Percentiles rank a stretch among this genome's conserved stretches.
Evolutionary conservation across 2,329 filamentous ascomycete species (phyloP).

Genomic region (Cryphonectria japonica): DNA sequence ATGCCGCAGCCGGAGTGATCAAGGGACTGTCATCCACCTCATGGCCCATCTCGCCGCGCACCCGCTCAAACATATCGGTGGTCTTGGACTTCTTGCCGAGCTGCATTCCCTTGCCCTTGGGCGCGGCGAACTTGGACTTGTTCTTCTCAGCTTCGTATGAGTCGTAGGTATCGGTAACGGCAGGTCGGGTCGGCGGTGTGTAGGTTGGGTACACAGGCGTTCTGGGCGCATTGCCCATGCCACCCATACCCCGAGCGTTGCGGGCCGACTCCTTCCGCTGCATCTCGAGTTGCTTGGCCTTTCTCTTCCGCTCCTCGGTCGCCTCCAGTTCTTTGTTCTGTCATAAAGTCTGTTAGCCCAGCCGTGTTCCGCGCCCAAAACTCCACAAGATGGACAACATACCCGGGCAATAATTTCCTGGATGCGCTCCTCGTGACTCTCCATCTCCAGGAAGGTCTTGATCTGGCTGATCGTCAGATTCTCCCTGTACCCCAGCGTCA

Average conservation of each 20-base stretch:
- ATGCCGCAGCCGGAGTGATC: conserved; percentile 57
- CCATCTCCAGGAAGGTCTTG: conserved; percentile 99
- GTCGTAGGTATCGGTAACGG: conserved; percentile 82
- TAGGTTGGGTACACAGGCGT: conserved; percentile 88
- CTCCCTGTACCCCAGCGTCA: conserved; percentile 93
- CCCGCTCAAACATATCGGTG: conserved; percentile 95
- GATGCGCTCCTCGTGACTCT: conserved; percentile 97
- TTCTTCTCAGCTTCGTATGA: conserved; percentile 98
- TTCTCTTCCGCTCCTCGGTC: conserved; percentile 96
- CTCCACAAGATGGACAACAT: conserved; percentile 38
- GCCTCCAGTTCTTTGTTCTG: conserved; percentile 99
- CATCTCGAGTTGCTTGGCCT: conserved; percentile 98
- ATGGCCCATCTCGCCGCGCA: conserved; percentile 86
- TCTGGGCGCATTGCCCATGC: conserved; percentile 60
- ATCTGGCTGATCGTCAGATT: conserved; percentile 97
- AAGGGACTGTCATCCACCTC: conserved; percentile 80
- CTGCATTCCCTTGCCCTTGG: conserved; percentile 98
- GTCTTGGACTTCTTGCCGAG: conserved; percentile 98
- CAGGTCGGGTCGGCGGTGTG: conserved; percentile 75
- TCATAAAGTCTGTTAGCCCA: conserved; percentile 19
- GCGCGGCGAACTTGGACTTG: conserved; percentile 77
- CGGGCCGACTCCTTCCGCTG: conserved; percentile 95
- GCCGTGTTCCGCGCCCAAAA: background rate
- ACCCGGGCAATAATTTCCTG: conserved; percentile 96
- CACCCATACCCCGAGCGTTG: conserved; percentile 59